These are phyloP conservation scores for Sextonia rubra DNA, from an alignment of 164 flowering plant genomes.

Conservation along the genomic window DNA sequence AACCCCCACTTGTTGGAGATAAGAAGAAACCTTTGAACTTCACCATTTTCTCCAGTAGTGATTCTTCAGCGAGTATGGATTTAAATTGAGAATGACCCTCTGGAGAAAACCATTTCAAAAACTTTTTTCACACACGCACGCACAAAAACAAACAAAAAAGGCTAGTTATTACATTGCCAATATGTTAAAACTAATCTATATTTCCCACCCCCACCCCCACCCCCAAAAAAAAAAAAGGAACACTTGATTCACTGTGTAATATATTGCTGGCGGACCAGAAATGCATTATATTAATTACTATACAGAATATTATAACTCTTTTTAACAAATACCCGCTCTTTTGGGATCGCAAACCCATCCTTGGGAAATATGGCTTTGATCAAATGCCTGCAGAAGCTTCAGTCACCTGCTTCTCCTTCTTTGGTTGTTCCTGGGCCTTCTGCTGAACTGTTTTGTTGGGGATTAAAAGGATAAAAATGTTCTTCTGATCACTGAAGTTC, in stretches of 20 bases:
- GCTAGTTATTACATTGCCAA: too few relatives aligned
- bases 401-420: constrained; percentile 45
- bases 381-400: constrained; percentile 60
- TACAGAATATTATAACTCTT: constrained; percentile 17
- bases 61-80: too few relatives aligned
- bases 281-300: constrained; percentile 13
- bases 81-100: too few relatives aligned
- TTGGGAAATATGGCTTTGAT: constrained; percentile 3
- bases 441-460: constrained; percentile 67
- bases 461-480: constrained; percentile 49
- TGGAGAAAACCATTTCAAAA: too few relatives aligned
- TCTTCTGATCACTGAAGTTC: constrained; percentile 55
- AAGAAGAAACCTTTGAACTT: too few relatives aligned
- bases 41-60: too few relatives aligned
- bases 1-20: too few relatives aligned
- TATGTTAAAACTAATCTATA: too few relatives aligned
- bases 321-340: constrained; percentile 4
- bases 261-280: background rate
- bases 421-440: constrained; percentile 58
- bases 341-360: constrained; percentile 5
- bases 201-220: too few relatives aligned
- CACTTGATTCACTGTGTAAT: background rate
- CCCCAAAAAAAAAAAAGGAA: too few relatives aligned
- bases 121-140: too few relatives aligned
- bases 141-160: too few relatives aligned